Conservation (phyloP, 345 rosid genomes). For the Eucalyptus microcorys region DNA sequence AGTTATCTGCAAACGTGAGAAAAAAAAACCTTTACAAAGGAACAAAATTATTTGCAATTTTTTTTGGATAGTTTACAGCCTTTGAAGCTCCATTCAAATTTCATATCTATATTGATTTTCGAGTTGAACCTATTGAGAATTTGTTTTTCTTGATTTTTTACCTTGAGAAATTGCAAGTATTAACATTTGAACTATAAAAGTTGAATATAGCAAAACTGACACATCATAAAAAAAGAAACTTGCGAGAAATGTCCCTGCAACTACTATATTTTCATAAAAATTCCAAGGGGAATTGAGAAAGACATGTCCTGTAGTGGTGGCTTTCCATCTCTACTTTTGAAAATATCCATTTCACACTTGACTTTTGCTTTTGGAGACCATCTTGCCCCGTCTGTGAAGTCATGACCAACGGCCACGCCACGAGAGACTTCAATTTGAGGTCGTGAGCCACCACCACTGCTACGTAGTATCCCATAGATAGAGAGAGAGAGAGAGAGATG, state of each 20-base stretch:
- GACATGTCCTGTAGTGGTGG: not conserved
- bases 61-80: not conserved
- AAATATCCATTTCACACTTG: not conserved
- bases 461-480: not conserved
- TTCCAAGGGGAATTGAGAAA: not conserved
- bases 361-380: not conserved
- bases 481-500: not conserved
- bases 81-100: not conserved
- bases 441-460: not conserved
- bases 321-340: not conserved
- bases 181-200: not conserved
- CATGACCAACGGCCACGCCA: not conserved
- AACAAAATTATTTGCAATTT: not conserved
- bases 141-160: not conserved
- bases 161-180: not conserved
- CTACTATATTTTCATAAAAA: not conserved
- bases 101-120: rapidly evolving
- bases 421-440: not conserved
- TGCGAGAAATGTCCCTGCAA: not conserved
- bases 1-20: not conserved
- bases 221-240: not conserved
- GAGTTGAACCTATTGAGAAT: not conserved
- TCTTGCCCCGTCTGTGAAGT: not conserved
- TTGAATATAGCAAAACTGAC: not conserved
- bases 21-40: no score